Evolutionary conservation across 805 yeast species (phyloP), one percentile per base, ranked within the genome.

Genomic region (Zygotorulaspora chibaensis): DNA sequence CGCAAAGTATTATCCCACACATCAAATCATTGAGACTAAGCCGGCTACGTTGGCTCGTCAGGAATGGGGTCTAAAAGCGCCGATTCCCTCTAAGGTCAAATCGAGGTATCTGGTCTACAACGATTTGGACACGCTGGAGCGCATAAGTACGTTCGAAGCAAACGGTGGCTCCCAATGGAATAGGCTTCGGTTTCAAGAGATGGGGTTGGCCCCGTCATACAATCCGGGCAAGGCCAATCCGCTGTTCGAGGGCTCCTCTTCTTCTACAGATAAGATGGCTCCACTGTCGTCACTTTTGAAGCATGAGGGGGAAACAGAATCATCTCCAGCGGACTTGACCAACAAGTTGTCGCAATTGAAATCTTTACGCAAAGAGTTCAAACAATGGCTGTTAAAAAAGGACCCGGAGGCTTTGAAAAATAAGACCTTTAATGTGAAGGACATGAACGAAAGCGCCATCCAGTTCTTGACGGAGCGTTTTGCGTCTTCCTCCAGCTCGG

Each of bases 11-110:
- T 51, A 46, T 36, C 95, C 95, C 20, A 78, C 86, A 0, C 89
- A 83, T 58, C 95, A 86, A 62, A 72, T 84, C 35, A 74, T 87
- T 33, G 83, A 77, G 63, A 81, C 93, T 0, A 80, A 85, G 42
- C 77, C 81, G 40, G 72, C 84, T 7, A 74, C 84, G 39, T 75
- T 82, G 37, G 62, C 72, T 11, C 59, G 87, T 66, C 81, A 84
- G 50, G 86, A 85, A 64, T 87, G 77, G 74, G 96, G 96, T 57
- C 66, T 87, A 48, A 87, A 87, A 60, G 70, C 81, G 37, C 71
- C 84, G 16, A 67, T 87, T 38, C 96, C 96, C 2, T 69, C 71
- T 31, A 80, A 77, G 54, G 62, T 77, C 38, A 80, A 79, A 34
- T 69, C 79, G 13, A 74, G 82, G 34, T 79, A 78, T 60, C 71